Percentiles rank a stretch among this genome's conserved stretches.
Conservation (phyloP, 305 asterid species). For the Ilex paraguariensis region DNA sequence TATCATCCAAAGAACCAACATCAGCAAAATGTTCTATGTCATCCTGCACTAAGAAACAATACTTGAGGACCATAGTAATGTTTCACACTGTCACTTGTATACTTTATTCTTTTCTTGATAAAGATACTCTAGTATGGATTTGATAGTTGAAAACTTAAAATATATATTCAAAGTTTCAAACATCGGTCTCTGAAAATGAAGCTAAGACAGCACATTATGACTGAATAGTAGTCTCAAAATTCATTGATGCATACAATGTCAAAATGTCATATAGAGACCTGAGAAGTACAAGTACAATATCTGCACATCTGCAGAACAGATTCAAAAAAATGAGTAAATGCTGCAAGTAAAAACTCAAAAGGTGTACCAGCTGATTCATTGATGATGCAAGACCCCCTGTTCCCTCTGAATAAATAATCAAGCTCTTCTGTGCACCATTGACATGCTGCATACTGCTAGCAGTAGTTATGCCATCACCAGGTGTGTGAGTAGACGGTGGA, state of each 20-base stretch:
- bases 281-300: too few relatives aligned
- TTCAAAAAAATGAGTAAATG: too few relatives aligned
- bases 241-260: background rate
- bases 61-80: conserved; percentile 11
- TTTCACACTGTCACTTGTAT: background rate
- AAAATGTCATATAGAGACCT: background rate
- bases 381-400: conserved; percentile 91
- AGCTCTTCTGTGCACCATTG: conserved; percentile 65
- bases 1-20: conserved; percentile 72
- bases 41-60: conserved; percentile 45
- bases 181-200: too few relatives aligned
- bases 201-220: background rate
- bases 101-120: background rate
- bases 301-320: too few relatives aligned
- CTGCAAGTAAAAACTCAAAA: conserved; percentile 8
- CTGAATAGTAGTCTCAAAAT: background rate
- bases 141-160: background rate
- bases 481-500: conserved; percentile 92
- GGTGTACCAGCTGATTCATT: conserved; percentile 83
- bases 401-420: conserved; percentile 83
- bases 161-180: too few relatives aligned
- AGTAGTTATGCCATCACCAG: conserved; percentile 83
- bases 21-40: conserved; percentile 86
- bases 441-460: conserved; percentile 82
- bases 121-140: background rate